Percentiles rank a stretch among this genome's conserved stretches.
These are phyloP conservation scores for Boletus sp. DNA, from an alignment of 768 basidiomycete species.

Conservation along the genomic window DNA sequence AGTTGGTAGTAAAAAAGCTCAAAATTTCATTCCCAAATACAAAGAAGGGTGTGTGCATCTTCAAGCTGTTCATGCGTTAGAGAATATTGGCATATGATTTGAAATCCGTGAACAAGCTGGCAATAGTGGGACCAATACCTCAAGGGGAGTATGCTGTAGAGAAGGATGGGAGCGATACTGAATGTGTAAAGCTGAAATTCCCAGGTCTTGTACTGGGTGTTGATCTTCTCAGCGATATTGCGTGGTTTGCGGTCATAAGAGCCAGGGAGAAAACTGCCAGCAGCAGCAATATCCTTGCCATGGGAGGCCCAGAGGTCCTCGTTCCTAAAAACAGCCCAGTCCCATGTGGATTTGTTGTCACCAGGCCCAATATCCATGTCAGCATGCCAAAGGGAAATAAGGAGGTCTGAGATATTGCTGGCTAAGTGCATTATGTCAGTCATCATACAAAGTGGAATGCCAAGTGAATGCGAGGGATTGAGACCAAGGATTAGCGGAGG, in stretches of 20 bases:
- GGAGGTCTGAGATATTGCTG: background rate
- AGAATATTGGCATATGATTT: slow-evolving; percentile 18
- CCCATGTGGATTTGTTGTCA: background rate
- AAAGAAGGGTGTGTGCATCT: slow-evolving; percentile 14
- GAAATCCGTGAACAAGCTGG: slow-evolving; percentile 21
- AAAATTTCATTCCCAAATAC: slow-evolving; percentile 29
- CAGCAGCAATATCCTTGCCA: slow-evolving; percentile 10
- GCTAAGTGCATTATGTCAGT: slow-evolving; percentile 7
- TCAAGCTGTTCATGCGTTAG: slow-evolving; percentile 16
- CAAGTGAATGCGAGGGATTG: background rate
- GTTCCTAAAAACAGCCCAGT: background rate
- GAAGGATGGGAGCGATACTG: slow-evolving; percentile 16
- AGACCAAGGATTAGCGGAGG: background rate
- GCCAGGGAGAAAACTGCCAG: slow-evolving; percentile 11
- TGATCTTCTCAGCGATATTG: slow-evolving; percentile 28
- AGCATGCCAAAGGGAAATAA: background rate
- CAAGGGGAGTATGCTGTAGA: slow-evolving; percentile 11
- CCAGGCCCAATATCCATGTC: background rate
- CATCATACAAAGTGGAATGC: slow-evolving; percentile 1
- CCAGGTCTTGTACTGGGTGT: slow-evolving; percentile 30
- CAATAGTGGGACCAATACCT: slow-evolving; percentile 23
- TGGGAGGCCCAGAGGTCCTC: slow-evolving; percentile 32
- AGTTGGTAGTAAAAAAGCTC: slow-evolving; percentile 30
- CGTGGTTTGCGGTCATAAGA: slow-evolving; percentile 24
- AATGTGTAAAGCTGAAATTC: slow-evolving; percentile 25